Base-by-base conservation (phyloP, 1,139 yeast species). In the Blastobotrys aristatus region DNA sequence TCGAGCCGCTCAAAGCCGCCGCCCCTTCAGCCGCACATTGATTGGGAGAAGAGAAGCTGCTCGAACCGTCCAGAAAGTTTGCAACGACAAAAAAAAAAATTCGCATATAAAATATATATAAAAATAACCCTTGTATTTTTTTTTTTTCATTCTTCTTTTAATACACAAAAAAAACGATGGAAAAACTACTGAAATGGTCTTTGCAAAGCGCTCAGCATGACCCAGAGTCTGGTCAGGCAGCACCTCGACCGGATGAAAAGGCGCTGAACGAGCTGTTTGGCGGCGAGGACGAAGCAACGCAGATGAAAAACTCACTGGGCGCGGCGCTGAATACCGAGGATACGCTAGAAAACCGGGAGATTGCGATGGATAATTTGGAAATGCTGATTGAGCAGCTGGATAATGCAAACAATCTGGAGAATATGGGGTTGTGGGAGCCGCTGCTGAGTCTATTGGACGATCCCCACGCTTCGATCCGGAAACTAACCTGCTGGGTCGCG, bases 321-420 rank as follows among this genome's bases (percentile, higher is more conserved):
- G 82, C 85, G 14, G 79, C 86, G 6, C 63, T 68, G n/a, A 75
- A 78, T 60, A 77, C 80, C n/a, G 82, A 79, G 40, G 82, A 82
- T 17, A 74, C 74, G 2, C 60, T 77, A 29, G 92, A 55, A 18
- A 75, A 76, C 59, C 82, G 82, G 57, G 74, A 82, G 50, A 77
- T 79, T 14, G 96, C 97, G 0, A 76, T 90, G 52, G 97, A 92
- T 54, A 88, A 89, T 64, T 84, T 90, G 60, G 97, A 92, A 65
- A 88, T 90, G 94, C 73, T 92, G 50, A 84, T 92, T 51, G 98
- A 92, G 64, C 89, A 89, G 61, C 69, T 92, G 56, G 98, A 92
- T 65, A 92, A 92, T 64, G 97, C 98, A 21, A 90, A 92, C 66
- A 89, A 88, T 60, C 83, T 92, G 54, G 92, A 85, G 55, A 85